A percentile compares a stretch with the other conserved stretches of the same genome.
phyloP scores from a whole-genome alignment of 352 stramenopile species.

The Halophytophthora polymorphica region DNA sequence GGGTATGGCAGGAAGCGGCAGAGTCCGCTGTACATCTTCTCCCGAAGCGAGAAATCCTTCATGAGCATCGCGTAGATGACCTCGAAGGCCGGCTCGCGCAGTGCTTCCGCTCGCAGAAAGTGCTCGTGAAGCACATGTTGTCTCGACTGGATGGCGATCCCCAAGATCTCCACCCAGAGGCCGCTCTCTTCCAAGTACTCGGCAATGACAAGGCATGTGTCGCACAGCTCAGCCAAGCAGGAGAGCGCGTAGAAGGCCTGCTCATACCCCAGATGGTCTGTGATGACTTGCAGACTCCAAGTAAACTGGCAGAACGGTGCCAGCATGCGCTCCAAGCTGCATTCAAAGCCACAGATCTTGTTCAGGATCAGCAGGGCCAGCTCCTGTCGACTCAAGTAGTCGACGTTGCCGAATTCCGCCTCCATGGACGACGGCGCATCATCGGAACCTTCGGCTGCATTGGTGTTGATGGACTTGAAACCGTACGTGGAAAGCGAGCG shows the following conservation, averaged over 20 bases:
- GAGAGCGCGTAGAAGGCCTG: slow-evolving; percentile 77
- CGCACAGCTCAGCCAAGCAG: slow-evolving; percentile 73
- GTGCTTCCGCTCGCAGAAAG: slow-evolving; percentile 68
- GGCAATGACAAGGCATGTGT: slow-evolving; percentile 69
- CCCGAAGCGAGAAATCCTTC: slow-evolving; percentile 63
- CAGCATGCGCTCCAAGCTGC: slow-evolving; percentile 67
- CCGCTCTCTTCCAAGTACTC: slow-evolving; percentile 74
- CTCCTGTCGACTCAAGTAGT: slow-evolving; percentile 77
- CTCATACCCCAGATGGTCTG: slow-evolving; percentile 76
- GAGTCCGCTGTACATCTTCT: slow-evolving; percentile 72
- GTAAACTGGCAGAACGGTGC: slow-evolving; percentile 74
- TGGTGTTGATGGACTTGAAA: slow-evolving; percentile 52
- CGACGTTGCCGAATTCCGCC: slow-evolving; percentile 69
- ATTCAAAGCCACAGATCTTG: slow-evolving; percentile 77
- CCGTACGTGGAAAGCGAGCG: slow-evolving; percentile 74
- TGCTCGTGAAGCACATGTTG: slow-evolving; percentile 82
- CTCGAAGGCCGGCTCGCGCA: slow-evolving; percentile 78
- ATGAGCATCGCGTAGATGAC: slow-evolving; percentile 73
- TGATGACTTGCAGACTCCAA: slow-evolving; percentile 80
- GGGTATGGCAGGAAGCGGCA: slow-evolving; percentile 77
- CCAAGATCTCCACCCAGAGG: slow-evolving; percentile 77
- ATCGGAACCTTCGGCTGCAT: slow-evolving; percentile 17
- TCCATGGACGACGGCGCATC: slow-evolving; percentile 42
- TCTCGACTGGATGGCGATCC: slow-evolving; percentile 71
- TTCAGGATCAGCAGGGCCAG: slow-evolving; percentile 73